Conservation (phyloP, 2,329 filamentous ascomycete genomes). For the Aspergillus hiratsukae region DNA sequence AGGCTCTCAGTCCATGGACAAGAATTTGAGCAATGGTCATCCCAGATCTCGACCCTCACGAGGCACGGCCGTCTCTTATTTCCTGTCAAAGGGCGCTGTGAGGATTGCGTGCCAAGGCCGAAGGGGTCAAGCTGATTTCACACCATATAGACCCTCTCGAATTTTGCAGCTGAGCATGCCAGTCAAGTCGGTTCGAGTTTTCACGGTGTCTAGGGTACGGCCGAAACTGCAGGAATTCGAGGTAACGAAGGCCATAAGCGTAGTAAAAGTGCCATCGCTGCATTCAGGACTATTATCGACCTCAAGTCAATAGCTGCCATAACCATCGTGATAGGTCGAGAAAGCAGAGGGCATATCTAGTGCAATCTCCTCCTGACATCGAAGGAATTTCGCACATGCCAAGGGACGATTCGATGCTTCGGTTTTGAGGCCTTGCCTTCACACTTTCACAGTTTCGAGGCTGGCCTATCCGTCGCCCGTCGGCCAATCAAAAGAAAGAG, state of each 20-base stretch:
- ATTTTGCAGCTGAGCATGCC: not conserved
- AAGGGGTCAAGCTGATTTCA: too few relatives aligned
- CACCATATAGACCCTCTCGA: not conserved
- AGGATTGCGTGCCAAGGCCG: not conserved
- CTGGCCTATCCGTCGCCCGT: not conserved
- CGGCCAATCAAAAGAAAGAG: not conserved
- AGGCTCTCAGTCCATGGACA: not conserved
- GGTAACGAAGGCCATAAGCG: not conserved
- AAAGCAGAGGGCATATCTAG: not conserved
- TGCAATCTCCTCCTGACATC: not conserved
- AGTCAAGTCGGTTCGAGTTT: not conserved
- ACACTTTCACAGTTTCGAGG: not conserved
- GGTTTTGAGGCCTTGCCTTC: not conserved
- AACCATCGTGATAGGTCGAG: not conserved
- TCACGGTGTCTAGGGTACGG: too few relatives aligned
- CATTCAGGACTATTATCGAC: not conserved
- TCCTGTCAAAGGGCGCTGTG: not conserved
- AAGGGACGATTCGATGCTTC: not conserved
- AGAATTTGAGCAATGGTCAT: not conserved
- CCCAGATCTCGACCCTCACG: not conserved
- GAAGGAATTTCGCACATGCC: not conserved
- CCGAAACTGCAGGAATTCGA: too few relatives aligned
- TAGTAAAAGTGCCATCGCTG: not conserved
- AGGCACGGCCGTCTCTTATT: not conserved
- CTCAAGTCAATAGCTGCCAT: not conserved